Percentiles rank a stretch among this genome's conserved stretches.
Conservation (phyloP, 106 monocot genomes). For the Dendrobium catenatum region DNA sequence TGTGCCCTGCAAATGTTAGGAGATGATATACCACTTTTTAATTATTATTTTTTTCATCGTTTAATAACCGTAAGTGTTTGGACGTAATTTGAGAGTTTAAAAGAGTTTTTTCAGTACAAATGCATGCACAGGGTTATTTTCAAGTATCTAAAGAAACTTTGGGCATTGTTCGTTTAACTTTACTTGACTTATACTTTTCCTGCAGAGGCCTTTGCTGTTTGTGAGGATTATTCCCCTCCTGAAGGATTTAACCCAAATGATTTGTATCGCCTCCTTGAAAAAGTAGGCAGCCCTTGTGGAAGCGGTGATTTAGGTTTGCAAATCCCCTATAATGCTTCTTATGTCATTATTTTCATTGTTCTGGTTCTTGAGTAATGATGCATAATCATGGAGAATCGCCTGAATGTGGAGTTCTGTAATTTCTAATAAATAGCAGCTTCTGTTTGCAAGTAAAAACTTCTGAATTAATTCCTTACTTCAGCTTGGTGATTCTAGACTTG, state of each 20-base stretch:
- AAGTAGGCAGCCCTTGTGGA: constrained; percentile 78
- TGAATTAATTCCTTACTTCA: too few relatives aligned
- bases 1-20: too few relatives aligned
- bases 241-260: constrained; percentile 86
- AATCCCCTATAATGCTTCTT: background rate
- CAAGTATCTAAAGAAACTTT: background rate
- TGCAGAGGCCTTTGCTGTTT: constrained; percentile 96
- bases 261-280: constrained; percentile 76
- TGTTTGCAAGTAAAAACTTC: too few relatives aligned
- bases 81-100: too few relatives aligned
- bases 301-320: constrained; percentile 49
- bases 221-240: constrained; percentile 85
- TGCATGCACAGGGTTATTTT: background rate
- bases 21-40: too few relatives aligned
- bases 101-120: too few relatives aligned
- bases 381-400: background rate
- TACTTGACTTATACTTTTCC: background rate
- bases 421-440: too few relatives aligned
- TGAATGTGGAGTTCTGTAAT: too few relatives aligned
- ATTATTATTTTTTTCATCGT: too few relatives aligned
- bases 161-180: background rate
- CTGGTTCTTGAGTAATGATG: background rate
- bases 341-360: background rate
- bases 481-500: too few relatives aligned
- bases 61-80: too few relatives aligned